A percentile compares a stretch with the other conserved stretches of the same genome.
These are phyloP conservation scores for Diplosphaera chodatii DNA, from an alignment of 139 green algal genomes.

Conservation along the genomic window DNA sequence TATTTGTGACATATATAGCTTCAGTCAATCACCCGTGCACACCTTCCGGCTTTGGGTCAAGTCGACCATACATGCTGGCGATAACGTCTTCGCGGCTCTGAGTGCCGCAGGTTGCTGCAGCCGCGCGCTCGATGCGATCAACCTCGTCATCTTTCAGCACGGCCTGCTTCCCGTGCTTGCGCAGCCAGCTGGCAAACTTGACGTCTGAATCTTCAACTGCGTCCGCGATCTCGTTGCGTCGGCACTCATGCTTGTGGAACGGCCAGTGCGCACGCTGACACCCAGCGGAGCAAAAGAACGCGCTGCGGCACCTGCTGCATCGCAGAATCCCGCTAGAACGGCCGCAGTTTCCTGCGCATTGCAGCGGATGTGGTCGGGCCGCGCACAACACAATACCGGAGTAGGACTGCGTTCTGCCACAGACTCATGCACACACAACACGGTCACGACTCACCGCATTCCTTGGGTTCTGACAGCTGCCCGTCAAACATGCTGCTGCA, in stretches of 20 bases:
- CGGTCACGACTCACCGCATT: not conserved
- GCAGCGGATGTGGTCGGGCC: too few relatives aligned
- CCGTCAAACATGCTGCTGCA: not conserved
- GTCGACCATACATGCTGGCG: conserved; percentile 79
- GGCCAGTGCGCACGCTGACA: conserved; percentile 89
- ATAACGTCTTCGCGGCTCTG: conserved; percentile 59
- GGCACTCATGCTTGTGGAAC: conserved; percentile 74
- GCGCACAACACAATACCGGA: too few relatives aligned
- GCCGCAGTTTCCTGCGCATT: conserved; percentile 83
- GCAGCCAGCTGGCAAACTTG: conserved; percentile 84
- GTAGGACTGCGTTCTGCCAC: too few relatives aligned
- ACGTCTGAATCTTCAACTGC: conserved; percentile 64
- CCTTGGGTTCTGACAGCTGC: not conserved
- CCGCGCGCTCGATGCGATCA: conserved; percentile 77
- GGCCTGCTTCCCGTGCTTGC: conserved; percentile 65
- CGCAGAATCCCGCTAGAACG: conserved; percentile 43
- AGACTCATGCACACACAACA: too few relatives aligned
- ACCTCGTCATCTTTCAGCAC: conserved; percentile 74
- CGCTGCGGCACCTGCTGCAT: conserved; percentile 74
- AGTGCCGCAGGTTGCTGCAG: conserved; percentile 32
- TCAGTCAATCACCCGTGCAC: not conserved
- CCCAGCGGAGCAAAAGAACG: conserved; percentile 72
- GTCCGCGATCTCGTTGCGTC: conserved; percentile 88
- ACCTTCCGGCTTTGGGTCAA: conserved; percentile 72
- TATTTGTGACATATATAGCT: not conserved